phyloP scores from a whole-genome alignment of 1,139 yeast genomes.

The Lodderomyces pseudojiufengensis region DNA sequence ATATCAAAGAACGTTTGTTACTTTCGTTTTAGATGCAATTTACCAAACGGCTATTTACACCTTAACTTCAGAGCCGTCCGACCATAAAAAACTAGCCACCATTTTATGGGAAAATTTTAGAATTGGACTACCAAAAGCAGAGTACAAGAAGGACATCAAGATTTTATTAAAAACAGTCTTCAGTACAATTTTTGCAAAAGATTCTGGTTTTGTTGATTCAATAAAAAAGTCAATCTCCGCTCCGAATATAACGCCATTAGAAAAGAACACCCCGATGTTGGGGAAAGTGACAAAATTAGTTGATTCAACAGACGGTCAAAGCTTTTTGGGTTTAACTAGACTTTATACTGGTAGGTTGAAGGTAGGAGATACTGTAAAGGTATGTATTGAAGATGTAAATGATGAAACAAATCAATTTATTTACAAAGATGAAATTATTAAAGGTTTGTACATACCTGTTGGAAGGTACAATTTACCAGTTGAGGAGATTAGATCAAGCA shows the following conservation, averaged over 20 bases:
- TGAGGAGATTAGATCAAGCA: slow-evolving; percentile 56
- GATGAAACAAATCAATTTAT: slow-evolving; percentile 22
- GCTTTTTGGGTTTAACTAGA: slow-evolving; percentile 55
- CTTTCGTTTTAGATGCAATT: slow-evolving; percentile 72
- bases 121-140: slow-evolving; percentile 35
- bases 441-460: slow-evolving; percentile 57
- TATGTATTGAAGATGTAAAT: slow-evolving; percentile 54
- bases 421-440: slow-evolving; percentile 49
- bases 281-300: slow-evolving; percentile 64
- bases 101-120: slow-evolving; percentile 48
- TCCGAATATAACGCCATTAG: slow-evolving; percentile 24
- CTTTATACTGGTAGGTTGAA: slow-evolving; percentile 58
- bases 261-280: slow-evolving; percentile 15
- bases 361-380: slow-evolving; percentile 44
- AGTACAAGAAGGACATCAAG: slow-evolving; percentile 51
- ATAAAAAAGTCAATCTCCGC: slow-evolving; percentile 34
- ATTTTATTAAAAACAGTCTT: slow-evolving; percentile 56
- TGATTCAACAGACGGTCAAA: slow-evolving; percentile 46
- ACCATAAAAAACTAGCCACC: slow-evolving; percentile 27
- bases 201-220: slow-evolving; percentile 54
- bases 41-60: slow-evolving; percentile 70
- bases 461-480: slow-evolving; percentile 68
- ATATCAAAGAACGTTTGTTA: slow-evolving; percentile 54
- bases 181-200: slow-evolving; percentile 44
- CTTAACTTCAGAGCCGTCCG: slow-evolving; percentile 50